Conservation (phyloP, 345 rosid genomes). For the Pelargonium nanum region DNA sequence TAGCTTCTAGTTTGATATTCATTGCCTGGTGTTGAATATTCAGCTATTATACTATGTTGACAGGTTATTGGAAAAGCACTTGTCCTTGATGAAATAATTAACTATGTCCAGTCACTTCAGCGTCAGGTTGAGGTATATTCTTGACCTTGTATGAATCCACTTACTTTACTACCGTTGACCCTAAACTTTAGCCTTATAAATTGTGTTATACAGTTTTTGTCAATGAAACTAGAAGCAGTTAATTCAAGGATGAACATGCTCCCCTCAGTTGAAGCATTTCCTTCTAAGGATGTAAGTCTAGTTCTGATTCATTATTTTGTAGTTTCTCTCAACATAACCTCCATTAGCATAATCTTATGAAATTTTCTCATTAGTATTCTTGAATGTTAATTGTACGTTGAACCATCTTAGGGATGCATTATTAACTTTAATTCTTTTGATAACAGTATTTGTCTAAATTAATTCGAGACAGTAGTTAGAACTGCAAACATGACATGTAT, state of each 20-base stretch:
- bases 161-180: constrained; percentile 1
- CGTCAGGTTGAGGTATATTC: constrained; percentile 80
- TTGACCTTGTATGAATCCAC: background rate
- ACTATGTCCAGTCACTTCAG: constrained; percentile 87
- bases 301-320: background rate
- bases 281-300: constrained; percentile 63
- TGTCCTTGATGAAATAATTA: constrained; percentile 96
- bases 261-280: constrained; percentile 50
- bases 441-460: background rate
- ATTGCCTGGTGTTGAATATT: background rate
- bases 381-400: too few relatives aligned
- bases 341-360: background rate
- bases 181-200: constrained; percentile 7
- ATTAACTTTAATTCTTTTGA: too few relatives aligned
- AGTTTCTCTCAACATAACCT: background rate
- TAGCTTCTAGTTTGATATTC: background rate
- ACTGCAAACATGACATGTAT: background rate
- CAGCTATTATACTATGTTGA: background rate
- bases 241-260: constrained; percentile 46
- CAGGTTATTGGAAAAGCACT: constrained; percentile 97
- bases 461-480: too few relatives aligned
- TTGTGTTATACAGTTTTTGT: constrained; percentile 55
- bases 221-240: constrained; percentile 91
- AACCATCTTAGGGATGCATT: too few relatives aligned
- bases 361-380: too few relatives aligned